Conservation (phyloP, 2,329 filamentous ascomycete species). For the Claviceps sp. region DNA sequence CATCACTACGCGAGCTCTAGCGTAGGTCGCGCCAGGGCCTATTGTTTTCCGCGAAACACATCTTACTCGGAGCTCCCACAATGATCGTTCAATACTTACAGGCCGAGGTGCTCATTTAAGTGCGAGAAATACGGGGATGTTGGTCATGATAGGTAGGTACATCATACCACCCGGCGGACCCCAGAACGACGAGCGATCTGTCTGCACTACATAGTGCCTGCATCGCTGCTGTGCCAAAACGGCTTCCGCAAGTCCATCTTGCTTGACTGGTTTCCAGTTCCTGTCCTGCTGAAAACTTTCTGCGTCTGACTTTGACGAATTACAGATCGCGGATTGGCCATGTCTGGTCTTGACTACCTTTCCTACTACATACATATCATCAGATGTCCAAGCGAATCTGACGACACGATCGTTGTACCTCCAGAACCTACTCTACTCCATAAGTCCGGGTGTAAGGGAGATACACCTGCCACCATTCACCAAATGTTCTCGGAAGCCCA, state of each 20-base stretch:
- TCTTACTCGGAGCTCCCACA: slow-evolving; percentile 45
- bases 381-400: too few relatives aligned
- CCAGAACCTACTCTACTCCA: too few relatives aligned
- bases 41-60: slow-evolving; percentile 66
- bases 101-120: slow-evolving; percentile 45
- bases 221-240: too few relatives aligned
- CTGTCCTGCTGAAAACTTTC: slow-evolving; percentile 7
- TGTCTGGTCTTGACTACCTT: too few relatives aligned
- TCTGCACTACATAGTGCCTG: slow-evolving; percentile 23
- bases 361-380: too few relatives aligned
- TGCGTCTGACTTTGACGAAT: too few relatives aligned
- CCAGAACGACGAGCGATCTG: slow-evolving; percentile 56
- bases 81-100: slow-evolving; percentile 62
- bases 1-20: not conserved
- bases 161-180: slow-evolving; percentile 59
- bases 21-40: slow-evolving; percentile 55
- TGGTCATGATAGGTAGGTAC: slow-evolving; percentile 27
- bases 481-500: too few relatives aligned
- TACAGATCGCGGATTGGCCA: too few relatives aligned
- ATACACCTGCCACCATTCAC: too few relatives aligned
- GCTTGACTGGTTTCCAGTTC: slow-evolving; percentile 57
- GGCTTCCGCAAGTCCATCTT: slow-evolving; percentile 40
- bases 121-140: slow-evolving; percentile 51
- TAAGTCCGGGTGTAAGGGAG: too few relatives aligned
- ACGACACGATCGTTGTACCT: too few relatives aligned